Conservation (phyloP, 164 flowering plant genomes). For the Cinnamomum chago region DNA sequence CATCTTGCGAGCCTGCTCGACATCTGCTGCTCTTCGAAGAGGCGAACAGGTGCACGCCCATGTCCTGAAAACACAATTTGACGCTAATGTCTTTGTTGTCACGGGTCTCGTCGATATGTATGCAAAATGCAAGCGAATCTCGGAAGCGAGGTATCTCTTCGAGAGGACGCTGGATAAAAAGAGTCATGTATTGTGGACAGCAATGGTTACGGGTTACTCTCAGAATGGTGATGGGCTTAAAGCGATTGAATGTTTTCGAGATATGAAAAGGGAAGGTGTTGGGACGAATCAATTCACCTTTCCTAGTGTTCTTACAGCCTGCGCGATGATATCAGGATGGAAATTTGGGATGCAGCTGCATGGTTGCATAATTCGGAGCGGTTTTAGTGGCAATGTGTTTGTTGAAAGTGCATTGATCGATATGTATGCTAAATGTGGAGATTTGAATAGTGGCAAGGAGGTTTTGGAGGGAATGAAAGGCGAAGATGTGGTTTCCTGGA, state of each 20-base stretch:
- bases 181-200: constrained; percentile 73
- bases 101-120: constrained; percentile 86
- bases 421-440: constrained; percentile 80
- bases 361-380: constrained; percentile 50
- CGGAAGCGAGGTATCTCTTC: constrained; percentile 60
- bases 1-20: constrained; percentile 57
- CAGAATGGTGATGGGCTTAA: constrained; percentile 46
- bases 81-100: constrained; percentile 47
- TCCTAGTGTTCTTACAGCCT: constrained; percentile 68
- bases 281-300: constrained; percentile 70
- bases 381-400: constrained; percentile 57
- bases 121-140: constrained; percentile 51
- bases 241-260: constrained; percentile 43
- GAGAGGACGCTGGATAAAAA: constrained; percentile 27
- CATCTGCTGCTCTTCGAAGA: constrained; percentile 23
- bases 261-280: constrained; percentile 50
- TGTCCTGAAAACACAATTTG: constrained; percentile 44
- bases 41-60: constrained; percentile 70
- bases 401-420: constrained; percentile 72
- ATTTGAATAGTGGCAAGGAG: constrained; percentile 44
- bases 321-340: constrained; percentile 32
- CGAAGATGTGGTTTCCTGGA: constrained; percentile 76
- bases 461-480: constrained; percentile 42
- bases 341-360: constrained; percentile 74
- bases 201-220: constrained; percentile 74